phyloP scores from a whole-genome alignment of 331 rosid species.

The Rhamnella rubrinervis region DNA sequence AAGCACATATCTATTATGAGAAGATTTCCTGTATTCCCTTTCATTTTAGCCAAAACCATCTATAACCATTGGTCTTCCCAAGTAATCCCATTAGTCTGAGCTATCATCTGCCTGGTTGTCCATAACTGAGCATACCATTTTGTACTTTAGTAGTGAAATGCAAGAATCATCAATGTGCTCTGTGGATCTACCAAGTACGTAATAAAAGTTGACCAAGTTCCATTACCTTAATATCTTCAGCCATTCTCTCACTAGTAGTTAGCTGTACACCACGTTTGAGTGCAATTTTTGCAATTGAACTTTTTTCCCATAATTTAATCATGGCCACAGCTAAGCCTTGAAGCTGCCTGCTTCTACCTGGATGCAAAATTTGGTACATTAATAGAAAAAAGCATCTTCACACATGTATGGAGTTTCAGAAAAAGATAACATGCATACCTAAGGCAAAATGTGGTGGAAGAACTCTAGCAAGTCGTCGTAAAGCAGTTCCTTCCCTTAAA shows the following conservation, averaged over 20 bases:
- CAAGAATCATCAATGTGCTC: slow-evolving; percentile 8
- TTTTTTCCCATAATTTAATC: slow-evolving; percentile 76
- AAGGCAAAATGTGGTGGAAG: slow-evolving; percentile 98
- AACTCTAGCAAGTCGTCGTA: slow-evolving; percentile 77
- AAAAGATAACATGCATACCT: slow-evolving; percentile 46
- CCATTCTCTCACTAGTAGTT: slow-evolving; percentile 99
- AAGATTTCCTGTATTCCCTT: no score
- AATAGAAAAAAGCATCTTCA: slow-evolving; percentile 21
- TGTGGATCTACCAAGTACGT: slow-evolving; percentile 1
- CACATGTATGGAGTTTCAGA: slow-evolving; percentile 17
- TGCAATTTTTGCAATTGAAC: slow-evolving; percentile 86
- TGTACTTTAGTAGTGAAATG: slow-evolving; percentile 5
- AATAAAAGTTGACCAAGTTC: slow-evolving; percentile 9
- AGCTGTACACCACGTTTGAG: slow-evolving; percentile 96
- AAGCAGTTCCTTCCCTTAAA: slow-evolving; percentile 67
- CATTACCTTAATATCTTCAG: slow-evolving; percentile 91
- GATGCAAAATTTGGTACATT: slow-evolving; percentile 13
- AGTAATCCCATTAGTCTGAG: no score
- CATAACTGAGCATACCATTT: slow-evolving; percentile 19
- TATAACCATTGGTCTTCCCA: no score
- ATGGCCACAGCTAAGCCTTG: slow-evolving; percentile 90
- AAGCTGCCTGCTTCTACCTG: slow-evolving; percentile 91
- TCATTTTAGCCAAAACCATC: no score
- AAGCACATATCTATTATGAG: no score
- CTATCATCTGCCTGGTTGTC: not conserved